Conservation (phyloP, 345 rosid species). For the Cardiospermum halicacabum region DNA sequence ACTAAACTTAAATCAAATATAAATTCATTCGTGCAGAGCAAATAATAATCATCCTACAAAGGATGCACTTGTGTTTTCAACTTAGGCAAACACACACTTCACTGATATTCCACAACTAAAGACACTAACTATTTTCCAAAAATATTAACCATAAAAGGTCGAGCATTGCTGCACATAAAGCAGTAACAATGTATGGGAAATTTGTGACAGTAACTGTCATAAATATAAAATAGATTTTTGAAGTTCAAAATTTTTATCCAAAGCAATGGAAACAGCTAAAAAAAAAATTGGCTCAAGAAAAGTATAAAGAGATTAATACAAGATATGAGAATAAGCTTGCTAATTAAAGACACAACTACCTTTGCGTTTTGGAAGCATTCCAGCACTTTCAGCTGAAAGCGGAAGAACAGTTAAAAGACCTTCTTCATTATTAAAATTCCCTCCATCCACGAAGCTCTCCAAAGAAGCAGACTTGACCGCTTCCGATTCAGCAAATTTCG, state of each 20-base stretch:
- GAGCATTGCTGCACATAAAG: not conserved
- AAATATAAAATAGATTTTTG: not conserved
- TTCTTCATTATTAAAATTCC: slow-evolving; percentile 25
- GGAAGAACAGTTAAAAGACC: slow-evolving; percentile 54
- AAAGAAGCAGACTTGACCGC: slow-evolving; percentile 23
- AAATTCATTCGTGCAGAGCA: not conserved
- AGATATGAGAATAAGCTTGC: not conserved
- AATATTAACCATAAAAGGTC: not conserved
- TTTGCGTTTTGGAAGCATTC: slow-evolving; percentile 54
- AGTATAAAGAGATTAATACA: not conserved
- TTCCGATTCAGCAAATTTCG: slow-evolving; percentile 54
- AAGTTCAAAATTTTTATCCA: not conserved
- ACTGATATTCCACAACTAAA: slow-evolving; percentile 1
- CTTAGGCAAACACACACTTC: not conserved
- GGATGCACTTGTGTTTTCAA: not conserved
- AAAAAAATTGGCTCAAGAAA: not conserved
- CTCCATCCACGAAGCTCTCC: slow-evolving; percentile 24
- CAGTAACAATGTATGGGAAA: not conserved
- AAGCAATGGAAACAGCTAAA: not conserved
- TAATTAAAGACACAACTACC: slow-evolving; percentile 30
- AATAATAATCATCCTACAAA: slow-evolving; percentile 1
- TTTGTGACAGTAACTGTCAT: not conserved
- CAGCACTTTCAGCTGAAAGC: slow-evolving; percentile 81
- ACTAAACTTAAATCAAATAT: not conserved
- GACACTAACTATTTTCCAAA: not conserved